phyloP scores from a whole-genome alignment of 805 yeast species.

The Pichia phayaonensis region DNA sequence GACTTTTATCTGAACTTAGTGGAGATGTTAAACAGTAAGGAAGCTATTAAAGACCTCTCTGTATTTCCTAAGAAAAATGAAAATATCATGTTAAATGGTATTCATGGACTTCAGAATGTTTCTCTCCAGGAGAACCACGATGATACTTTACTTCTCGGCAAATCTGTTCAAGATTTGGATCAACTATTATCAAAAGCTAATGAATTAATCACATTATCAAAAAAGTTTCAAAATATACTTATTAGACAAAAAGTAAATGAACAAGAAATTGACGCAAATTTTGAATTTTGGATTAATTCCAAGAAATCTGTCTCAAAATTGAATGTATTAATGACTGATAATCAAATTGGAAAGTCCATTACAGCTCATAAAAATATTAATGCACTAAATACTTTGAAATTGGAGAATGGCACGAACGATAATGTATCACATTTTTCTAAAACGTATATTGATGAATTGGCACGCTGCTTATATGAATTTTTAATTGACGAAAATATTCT shows the following conservation, averaged over 20 bases:
- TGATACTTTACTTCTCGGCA: constrained; percentile 53
- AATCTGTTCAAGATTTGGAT: constrained; percentile 70
- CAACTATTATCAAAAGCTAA: constrained; percentile 71
- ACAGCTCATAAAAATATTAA: constrained; percentile 16
- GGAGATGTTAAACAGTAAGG: not conserved
- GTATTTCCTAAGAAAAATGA: not conserved
- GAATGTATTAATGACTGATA: constrained; percentile 22
- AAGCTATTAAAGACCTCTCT: too few species aligned
- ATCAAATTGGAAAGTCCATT: constrained; percentile 21
- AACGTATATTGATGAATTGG: constrained; percentile 48
- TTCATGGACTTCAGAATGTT: constrained; percentile 57
- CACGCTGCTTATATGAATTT: constrained; percentile 76
- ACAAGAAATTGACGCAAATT: constrained; percentile 18
- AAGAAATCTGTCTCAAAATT: constrained; percentile 23
- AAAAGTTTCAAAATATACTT: constrained; percentile 30
- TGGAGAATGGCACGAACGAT: not conserved
- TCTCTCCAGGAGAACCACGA: constrained; percentile 48
- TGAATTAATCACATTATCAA: constrained; percentile 55
- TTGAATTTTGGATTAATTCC: constrained; percentile 23
- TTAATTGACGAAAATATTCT: constrained; percentile 38
- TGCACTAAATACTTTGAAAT: constrained; percentile 16
- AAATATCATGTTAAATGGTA: constrained; percentile 35
- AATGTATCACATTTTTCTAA: constrained; percentile 15
- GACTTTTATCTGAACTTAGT: constrained; percentile 30
- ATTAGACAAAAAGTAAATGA: constrained; percentile 9